These are phyloP conservation scores for Aureobasidium melanogenum DNA, from an alignment of 2,329 filamentous ascomycete species.

Conservation along the genomic window DNA sequence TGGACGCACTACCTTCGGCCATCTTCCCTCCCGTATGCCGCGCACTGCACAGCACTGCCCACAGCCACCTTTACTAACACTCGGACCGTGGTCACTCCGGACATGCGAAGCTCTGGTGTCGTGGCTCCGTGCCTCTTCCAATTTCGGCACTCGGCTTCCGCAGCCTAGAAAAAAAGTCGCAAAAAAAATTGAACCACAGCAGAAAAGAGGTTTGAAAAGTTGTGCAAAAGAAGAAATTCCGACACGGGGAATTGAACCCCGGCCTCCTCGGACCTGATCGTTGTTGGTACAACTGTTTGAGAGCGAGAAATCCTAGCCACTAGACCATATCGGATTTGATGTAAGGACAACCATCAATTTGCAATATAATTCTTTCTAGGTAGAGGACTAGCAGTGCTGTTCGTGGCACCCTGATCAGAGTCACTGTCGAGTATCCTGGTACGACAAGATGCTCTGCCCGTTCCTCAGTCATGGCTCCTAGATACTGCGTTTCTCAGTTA, in stretches of 20 bases:
- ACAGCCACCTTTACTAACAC: not conserved
- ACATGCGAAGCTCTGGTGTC: not conserved
- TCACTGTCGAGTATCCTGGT: not conserved
- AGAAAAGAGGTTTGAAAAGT: no score
- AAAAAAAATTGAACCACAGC: no score
- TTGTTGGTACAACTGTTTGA: not conserved
- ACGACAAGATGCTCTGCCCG: not conserved
- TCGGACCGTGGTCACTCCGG: not conserved
- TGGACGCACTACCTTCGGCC: not conserved
- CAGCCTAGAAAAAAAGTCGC: not conserved
- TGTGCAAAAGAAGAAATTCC: conserved; percentile 3
- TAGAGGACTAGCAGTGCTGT: not conserved
- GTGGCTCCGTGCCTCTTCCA: not conserved
- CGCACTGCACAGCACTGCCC: not conserved
- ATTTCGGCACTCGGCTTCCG: not conserved
- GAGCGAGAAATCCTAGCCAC: conserved; percentile 13
- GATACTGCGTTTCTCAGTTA: not conserved
- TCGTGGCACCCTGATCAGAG: not conserved
- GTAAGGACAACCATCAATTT: not conserved
- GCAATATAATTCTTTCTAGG: no score
- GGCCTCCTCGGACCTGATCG: conserved; percentile 5
- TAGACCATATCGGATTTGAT: conserved; percentile 12
- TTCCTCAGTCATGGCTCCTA: not conserved
- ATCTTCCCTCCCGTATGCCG: not conserved
- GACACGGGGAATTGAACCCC: conserved; percentile 13